Base-by-base conservation (phyloP, 2,329 filamentous ascomycete species). In the Endoconidiophora laricicola region DNA sequence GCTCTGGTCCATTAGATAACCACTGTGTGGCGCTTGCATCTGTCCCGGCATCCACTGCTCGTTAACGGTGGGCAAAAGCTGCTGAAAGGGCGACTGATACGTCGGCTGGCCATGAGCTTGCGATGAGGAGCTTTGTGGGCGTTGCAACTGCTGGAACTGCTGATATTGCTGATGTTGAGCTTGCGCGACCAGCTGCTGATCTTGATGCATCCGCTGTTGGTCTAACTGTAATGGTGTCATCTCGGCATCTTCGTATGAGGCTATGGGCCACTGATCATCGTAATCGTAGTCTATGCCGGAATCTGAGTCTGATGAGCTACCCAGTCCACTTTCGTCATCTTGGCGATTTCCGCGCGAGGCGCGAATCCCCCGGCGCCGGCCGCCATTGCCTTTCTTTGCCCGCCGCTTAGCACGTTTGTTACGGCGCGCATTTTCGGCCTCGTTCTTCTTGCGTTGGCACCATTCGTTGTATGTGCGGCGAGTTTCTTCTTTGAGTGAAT, bases 391-490 rank as follows among this genome's bases (percentile, higher is more conserved):
- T 39, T 44, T 41, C 23, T 44, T 47, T 23, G 12, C 44, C 14
- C 39, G 45, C 39, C 26, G 33, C 33, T 48, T 43, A 24, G 40
- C 14, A 23, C 45, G 23, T 40, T 53, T 49, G 18, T 26, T 44
- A 22, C 38, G 38, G 36, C 37, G 46, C 16, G 46, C 47, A 29
- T 22, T 26, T 26, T 49, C 51, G 18, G 37, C 36, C 9, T 49
- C 46, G 3, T 24, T 26, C 37, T 43, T 53, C 46, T 50, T 50
- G n/a, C 39, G n/a, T 20, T 44, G 24, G 14, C 51, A 53, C 51
- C 51, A 53, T 22, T 49, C 46, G 14, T 16, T 49, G 38, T 49
- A 53, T 20, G 41, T 45, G 16, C 38, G 23, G 18, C 51, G 42
- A 1, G 46, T 53, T 33, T 49, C 42, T 9, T 49, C n/a, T 24